Percentiles rank a stretch among this genome's conserved stretches.
Conservation (phyloP, 2,329 filamentous ascomycete species). For the Stagonosporopsis cucurbitacearum region DNA sequence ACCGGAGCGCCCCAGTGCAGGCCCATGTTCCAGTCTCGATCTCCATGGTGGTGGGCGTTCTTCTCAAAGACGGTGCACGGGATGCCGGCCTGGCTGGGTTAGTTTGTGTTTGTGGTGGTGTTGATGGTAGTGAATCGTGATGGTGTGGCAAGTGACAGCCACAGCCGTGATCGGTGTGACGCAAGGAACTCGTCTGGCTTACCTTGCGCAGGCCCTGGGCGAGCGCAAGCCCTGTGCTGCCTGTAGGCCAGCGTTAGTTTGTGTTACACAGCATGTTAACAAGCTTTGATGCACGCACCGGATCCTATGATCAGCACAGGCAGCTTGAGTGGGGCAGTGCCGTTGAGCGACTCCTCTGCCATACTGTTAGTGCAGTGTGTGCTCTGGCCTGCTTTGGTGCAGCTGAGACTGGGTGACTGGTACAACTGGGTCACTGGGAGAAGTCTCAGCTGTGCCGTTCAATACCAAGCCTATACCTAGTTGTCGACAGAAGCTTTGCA, state of each 20-base stretch:
- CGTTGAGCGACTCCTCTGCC: slow-evolving; percentile 1
- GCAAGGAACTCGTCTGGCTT: slow-evolving; percentile 17
- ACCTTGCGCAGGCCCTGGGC: slow-evolving; percentile 47
- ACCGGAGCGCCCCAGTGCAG: slow-evolving; percentile 67
- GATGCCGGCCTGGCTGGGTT: slow-evolving; percentile 38
- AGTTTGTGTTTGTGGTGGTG: slow-evolving; percentile 9
- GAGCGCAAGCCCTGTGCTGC: slow-evolving; percentile 46
- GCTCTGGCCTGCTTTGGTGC: neutral
- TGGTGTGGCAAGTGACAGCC: neutral
- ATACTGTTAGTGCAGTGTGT: no score
- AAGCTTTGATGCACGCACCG: slow-evolving; percentile 27
- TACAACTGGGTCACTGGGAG: no score
- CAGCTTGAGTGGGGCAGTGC: slow-evolving; percentile 3
- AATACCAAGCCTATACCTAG: no score
- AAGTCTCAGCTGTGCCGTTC: no score
- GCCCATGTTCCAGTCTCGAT: slow-evolving; percentile 69
- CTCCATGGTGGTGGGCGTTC: slow-evolving; percentile 53
- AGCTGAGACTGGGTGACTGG: no score
- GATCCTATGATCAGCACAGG: slow-evolving; percentile 45
- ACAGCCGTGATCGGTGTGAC: slow-evolving; percentile 5
- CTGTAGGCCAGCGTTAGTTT: slow-evolving; percentile 31
- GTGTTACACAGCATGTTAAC: neutral
- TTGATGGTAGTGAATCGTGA: no score
- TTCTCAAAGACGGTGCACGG: slow-evolving; percentile 64
- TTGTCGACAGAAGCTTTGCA: slow-evolving; percentile 14